These are phyloP conservation scores for Leishmania tarentolae DNA, from an alignment of 208 protist genomes.

Conservation along the genomic window DNA sequence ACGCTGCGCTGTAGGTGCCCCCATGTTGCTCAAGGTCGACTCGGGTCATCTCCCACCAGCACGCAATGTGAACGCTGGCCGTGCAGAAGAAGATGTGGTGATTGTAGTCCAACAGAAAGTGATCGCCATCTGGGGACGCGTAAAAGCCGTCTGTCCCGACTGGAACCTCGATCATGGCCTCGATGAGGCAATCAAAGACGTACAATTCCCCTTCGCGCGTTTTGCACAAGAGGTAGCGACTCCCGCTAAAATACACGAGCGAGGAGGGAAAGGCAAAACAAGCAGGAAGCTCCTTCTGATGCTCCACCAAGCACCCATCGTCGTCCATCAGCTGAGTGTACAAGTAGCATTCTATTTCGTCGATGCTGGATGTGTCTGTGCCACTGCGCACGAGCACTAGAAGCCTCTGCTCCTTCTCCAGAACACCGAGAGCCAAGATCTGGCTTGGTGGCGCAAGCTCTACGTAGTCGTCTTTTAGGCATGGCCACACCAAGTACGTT, in stretches of 20 bases:
- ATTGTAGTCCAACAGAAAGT: slow-evolving; percentile 51
- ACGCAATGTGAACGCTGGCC: slow-evolving; percentile 24
- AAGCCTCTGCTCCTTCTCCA: slow-evolving; percentile 41
- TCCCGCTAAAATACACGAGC: slow-evolving; percentile 46
- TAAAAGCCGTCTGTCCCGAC: slow-evolving; percentile 58
- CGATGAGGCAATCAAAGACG: slow-evolving; percentile 56
- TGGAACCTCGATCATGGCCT: slow-evolving; percentile 52
- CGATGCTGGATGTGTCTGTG: slow-evolving; percentile 25
- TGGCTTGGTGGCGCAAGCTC: slow-evolving; percentile 55
- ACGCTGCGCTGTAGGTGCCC: slow-evolving; percentile 7
- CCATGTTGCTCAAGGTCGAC: slow-evolving; percentile 15
- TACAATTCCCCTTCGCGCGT: slow-evolving; percentile 46
- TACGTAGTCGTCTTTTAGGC: slow-evolving; percentile 41
- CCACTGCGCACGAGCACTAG: slow-evolving; percentile 43
- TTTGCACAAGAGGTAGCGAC: slow-evolving; percentile 59
- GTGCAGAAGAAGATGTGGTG: slow-evolving; percentile 43
- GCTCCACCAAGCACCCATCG: slow-evolving; percentile 24
- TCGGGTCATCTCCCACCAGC: slow-evolving; percentile 39
- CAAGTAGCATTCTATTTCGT: slow-evolving; percentile 51
- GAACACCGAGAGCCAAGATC: slow-evolving; percentile 49
- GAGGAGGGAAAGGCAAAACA: slow-evolving; percentile 46
- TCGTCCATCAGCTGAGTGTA: slow-evolving; percentile 41
- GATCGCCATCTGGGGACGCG: slow-evolving; percentile 46
- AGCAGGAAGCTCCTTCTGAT: slow-evolving; percentile 48
- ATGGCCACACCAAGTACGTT: slow-evolving; percentile 41